These are phyloP conservation scores for Aspergillus ostianus DNA, from an alignment of 495 filamentous ascomycete genomes.

Conservation along the genomic window DNA sequence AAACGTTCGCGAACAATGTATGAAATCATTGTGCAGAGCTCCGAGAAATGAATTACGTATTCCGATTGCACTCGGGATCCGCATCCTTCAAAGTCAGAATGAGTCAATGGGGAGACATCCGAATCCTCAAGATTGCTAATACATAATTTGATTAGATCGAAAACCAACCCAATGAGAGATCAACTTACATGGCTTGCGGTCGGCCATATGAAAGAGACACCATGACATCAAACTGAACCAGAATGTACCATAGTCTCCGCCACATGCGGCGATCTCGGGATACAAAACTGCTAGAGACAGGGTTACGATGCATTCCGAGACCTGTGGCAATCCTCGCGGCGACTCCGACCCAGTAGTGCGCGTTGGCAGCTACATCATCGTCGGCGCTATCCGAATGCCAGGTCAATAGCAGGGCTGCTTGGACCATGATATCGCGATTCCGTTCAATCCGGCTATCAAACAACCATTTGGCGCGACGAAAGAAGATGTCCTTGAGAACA, in stretches of 20 bases:
- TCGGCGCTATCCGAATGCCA: conserved; percentile 50
- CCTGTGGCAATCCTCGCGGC: conserved; percentile 49
- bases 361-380: conserved; percentile 49
- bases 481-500: conserved; percentile 46
- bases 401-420: conserved; percentile 45
- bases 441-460: conserved; percentile 50
- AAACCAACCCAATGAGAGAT: background rate
- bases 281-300: conserved; percentile 42
- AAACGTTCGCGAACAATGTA: conserved; percentile 45
- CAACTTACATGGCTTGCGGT: conserved; percentile 47
- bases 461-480: conserved; percentile 47
- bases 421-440: conserved; percentile 49
- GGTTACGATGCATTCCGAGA: conserved; percentile 50
- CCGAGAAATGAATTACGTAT: conserved; percentile 46
- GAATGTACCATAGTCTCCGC: conserved; percentile 47
- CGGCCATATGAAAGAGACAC: conserved; percentile 50
- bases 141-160: conserved; percentile 6
- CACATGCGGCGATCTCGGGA: conserved; percentile 45
- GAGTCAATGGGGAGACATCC: conserved; percentile 43
- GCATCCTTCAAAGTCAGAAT: conserved; percentile 49
- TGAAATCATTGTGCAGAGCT: conserved; percentile 47
- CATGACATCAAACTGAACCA: conserved; percentile 50
- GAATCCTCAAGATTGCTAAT: conserved; percentile 47
- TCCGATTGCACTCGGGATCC: conserved; percentile 40
- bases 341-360: conserved; percentile 50